Base-by-base conservation (phyloP, 176 grass and related monocot genomes). In the Hordeum vulgare region DNA sequence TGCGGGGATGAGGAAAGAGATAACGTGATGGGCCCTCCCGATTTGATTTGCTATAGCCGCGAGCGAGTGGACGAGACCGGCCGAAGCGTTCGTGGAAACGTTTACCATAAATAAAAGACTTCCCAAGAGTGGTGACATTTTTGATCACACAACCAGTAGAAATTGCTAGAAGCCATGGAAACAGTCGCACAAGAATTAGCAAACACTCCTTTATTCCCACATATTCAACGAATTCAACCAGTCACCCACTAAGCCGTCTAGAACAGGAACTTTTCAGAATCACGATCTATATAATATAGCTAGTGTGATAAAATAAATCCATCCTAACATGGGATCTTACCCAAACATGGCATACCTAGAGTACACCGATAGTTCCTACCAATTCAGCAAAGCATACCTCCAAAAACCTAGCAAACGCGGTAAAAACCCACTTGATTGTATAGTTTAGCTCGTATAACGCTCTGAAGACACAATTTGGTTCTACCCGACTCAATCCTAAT, bases 81-180 rank as follows among this genome's bases (percentile, higher is more conserved):
- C n/a, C n/a, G n/a, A n/a, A n/a, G n/a, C n/a, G n/a, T n/a, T n/a
- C n/a, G n/a, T n/a, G n/a, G n/a, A n/a, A n/a, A n/a, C n/a, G n/a
- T n/a, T n/a, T n/a, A n/a, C n/a, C n/a, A n/a, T n/a, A 14, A 2
- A 4, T 61, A 80, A 65, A 47, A 17, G 47, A 82, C 0, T 64
- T 65, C 21, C 59, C 45, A 57, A 7, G 8, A 37, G 15, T 49
- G 23, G 59, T 17, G 29, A 9, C 17, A 31, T 5, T 86, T 86
- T 74, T 23, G 13, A 74, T 44, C 15, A 67, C 31, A 64, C 59
- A 79, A 79, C 37, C 76, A 83, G 81, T 9, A 9, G 79, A 27
- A 79, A 65, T 40, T 47, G 47, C 9, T 11, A 49, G 10, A 28
- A 42, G 15, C 25, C 51, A 63, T 37, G 35, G 72, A 86, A 59